Evolutionary conservation across 306 rosid genomes (phyloP).

Genomic region (Amphicarpaea edgeworthii): DNA sequence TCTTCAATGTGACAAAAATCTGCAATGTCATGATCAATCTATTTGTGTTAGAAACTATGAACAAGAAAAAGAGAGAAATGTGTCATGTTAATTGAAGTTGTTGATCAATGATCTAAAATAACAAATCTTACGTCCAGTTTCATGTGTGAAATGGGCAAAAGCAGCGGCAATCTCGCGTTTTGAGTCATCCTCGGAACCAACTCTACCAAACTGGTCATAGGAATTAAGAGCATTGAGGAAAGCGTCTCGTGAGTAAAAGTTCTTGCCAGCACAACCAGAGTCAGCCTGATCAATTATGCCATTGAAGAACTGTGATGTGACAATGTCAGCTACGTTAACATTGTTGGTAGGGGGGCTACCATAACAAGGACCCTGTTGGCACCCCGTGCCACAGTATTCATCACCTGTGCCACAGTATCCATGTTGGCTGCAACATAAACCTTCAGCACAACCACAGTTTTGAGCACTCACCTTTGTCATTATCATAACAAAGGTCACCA

Average conservation of each 20-base stretch:
- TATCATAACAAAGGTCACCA: neutral
- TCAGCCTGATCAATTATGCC: slow-evolving; percentile 60
- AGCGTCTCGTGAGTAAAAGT: slow-evolving; percentile 51
- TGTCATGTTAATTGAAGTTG: too few species aligned
- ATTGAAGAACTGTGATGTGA: slow-evolving; percentile 59
- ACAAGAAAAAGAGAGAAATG: too few species aligned
- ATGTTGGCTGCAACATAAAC: slow-evolving; percentile 67
- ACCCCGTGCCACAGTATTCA: slow-evolving; percentile 69
- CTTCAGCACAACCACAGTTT: slow-evolving; percentile 69
- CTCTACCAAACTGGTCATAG: slow-evolving; percentile 53
- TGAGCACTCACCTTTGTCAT: slow-evolving; percentile 30
- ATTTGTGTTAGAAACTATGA: too few species aligned
- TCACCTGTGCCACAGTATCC: slow-evolving; percentile 68
- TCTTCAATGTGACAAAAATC: slow-evolving; percentile 79
- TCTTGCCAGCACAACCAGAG: slow-evolving; percentile 61
- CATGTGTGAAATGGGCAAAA: slow-evolving; percentile 80
- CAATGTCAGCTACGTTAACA: slow-evolving; percentile 62
- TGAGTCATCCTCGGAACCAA: slow-evolving; percentile 61
- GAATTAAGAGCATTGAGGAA: slow-evolving; percentile 55
- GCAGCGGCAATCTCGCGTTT: slow-evolving; percentile 85
- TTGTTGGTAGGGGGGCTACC: slow-evolving; percentile 28
- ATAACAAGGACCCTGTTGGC: slow-evolving; percentile 66
- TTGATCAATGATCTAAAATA: too few species aligned
- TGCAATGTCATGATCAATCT: slow-evolving; percentile 17
- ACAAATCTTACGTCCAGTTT: slow-evolving; percentile 82